A percentile compares a stretch with the other conserved stretches of the same genome.
These are phyloP conservation scores for Thalassiosira delicatula DNA, from an alignment of 352 stramenopile genomes.

Conservation along the genomic window DNA sequence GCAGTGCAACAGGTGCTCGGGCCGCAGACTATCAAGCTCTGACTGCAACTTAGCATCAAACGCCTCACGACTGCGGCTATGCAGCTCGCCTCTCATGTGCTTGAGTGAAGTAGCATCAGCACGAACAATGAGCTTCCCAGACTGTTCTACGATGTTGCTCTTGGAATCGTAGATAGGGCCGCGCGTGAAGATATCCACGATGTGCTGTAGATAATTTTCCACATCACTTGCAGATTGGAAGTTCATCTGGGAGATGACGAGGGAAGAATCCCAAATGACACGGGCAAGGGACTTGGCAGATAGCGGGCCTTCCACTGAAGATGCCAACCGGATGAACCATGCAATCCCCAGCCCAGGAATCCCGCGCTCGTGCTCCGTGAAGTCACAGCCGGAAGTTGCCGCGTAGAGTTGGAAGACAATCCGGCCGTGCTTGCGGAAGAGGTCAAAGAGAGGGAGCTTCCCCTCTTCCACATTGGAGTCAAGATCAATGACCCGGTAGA, in stretches of 20 bases:
- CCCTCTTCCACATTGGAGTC: not conserved
- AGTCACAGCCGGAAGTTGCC: slow-evolving; percentile 31
- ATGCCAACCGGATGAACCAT: not conserved
- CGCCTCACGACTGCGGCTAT: not conserved
- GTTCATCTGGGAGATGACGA: not conserved
- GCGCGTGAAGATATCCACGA: not conserved
- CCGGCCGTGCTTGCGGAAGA: slow-evolving; percentile 5
- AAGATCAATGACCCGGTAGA: not conserved
- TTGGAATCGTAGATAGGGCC: not conserved
- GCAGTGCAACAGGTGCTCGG: not conserved
- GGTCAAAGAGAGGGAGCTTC: not conserved
- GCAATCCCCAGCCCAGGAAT: not conserved
- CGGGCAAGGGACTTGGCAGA: not conserved
- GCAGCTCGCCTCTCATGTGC: not conserved
- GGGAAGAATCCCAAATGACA: not conserved
- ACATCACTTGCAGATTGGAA: not conserved
- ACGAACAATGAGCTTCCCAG: not conserved
- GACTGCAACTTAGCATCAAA: not conserved
- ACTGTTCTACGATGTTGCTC: not conserved
- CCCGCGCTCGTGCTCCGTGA: slow-evolving; percentile 17
- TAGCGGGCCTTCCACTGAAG: not conserved
- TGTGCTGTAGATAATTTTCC: not conserved
- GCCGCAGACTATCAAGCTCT: not conserved
- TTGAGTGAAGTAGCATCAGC: not conserved
- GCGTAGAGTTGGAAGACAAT: slow-evolving; percentile 41